Percentiles rank a stretch among this genome's conserved stretches.
phyloP scores from a whole-genome alignment of 352 stramenopile genomes.

The Globisporangium carolinianum region DNA sequence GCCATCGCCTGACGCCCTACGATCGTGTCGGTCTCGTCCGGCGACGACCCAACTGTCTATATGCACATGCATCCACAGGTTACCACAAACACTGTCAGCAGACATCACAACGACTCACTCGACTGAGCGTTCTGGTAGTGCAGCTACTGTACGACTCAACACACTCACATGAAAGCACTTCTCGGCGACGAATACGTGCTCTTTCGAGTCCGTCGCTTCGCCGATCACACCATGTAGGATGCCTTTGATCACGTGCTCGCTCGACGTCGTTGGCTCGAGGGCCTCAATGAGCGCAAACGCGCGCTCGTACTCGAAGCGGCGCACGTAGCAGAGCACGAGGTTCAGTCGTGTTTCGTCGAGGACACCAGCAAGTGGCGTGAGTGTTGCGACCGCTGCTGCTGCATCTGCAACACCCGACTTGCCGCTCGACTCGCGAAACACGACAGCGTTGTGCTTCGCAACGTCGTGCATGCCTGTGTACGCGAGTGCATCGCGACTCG shows the following conservation, averaged over 20 bases:
- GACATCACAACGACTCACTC: neutral
- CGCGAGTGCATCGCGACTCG: neutral
- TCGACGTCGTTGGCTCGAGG: conserved; percentile 29
- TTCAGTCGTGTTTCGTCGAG: conserved; percentile 53
- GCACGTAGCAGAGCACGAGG: conserved; percentile 43
- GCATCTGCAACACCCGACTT: neutral
- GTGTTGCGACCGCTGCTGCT: conserved; percentile 10
- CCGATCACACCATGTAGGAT: conserved; percentile 57
- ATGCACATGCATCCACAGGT: neutral
- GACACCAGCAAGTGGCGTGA: conserved; percentile 28
- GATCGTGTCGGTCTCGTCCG: conserved; percentile 55
- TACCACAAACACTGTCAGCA: neutral
- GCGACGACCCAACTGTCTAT: conserved; percentile 27
- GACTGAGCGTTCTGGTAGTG: no score
- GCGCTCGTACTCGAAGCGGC: conserved; percentile 33
- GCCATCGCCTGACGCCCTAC: conserved; percentile 64
- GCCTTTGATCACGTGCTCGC: conserved; percentile 46
- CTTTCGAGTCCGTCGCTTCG: conserved; percentile 47
- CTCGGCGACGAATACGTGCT: conserved; percentile 68
- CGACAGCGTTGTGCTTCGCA: conserved; percentile 40
- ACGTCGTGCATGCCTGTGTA: conserved; percentile 24
- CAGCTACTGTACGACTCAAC: neutral
- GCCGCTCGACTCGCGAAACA: conserved; percentile 25
- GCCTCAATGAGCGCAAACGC: conserved; percentile 58
- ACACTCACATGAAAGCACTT: conserved; percentile 53